Conservation (phyloP, 768 basidiomycete species). For the Rhizopogon sp. region DNA sequence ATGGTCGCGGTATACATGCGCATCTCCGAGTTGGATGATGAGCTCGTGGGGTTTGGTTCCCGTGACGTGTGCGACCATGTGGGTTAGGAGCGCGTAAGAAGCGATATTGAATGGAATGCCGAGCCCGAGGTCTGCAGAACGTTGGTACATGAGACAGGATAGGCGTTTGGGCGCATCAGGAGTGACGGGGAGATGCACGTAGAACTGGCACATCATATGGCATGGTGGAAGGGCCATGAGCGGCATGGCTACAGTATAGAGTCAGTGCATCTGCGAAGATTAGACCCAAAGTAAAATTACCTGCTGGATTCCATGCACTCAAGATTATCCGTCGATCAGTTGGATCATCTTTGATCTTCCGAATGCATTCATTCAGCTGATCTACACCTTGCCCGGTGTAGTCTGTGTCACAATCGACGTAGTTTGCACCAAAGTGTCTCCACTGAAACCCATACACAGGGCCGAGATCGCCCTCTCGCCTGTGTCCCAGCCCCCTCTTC, state of each 20-base stretch:
- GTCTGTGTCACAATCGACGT: slow-evolving; percentile 66
- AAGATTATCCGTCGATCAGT: slow-evolving; percentile 92
- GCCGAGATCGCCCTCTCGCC: slow-evolving; percentile 88
- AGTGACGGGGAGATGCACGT: slow-evolving; percentile 77
- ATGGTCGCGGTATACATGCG: slow-evolving; percentile 94
- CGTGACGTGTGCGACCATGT: slow-evolving; percentile 96
- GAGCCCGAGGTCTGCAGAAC: slow-evolving; percentile 94
- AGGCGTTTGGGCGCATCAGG: slow-evolving; percentile 58
- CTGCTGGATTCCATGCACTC: slow-evolving; percentile 97
- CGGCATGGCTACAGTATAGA: slow-evolving; percentile 61
- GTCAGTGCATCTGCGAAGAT: not conserved
- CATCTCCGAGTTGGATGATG: slow-evolving; percentile 94
- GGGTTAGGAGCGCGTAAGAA: slow-evolving; percentile 94
- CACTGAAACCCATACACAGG: slow-evolving; percentile 98
- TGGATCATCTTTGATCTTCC: slow-evolving; percentile 89
- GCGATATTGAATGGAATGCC: slow-evolving; percentile 99
- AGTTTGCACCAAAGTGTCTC: slow-evolving; percentile 90
- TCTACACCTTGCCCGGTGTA: slow-evolving; percentile 88
- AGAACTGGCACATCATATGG: slow-evolving; percentile 99
- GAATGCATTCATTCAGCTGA: slow-evolving; percentile 83
- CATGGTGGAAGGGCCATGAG: slow-evolving; percentile 97
- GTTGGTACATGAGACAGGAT: slow-evolving; percentile 96
- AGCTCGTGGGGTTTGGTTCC: slow-evolving; percentile 84
- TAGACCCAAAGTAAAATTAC: slow-evolving; percentile 36
- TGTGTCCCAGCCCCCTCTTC: slow-evolving; percentile 73